Evolutionary conservation across 495 filamentous ascomycete species (phyloP).

Genomic region (Neurospora sp.): DNA sequence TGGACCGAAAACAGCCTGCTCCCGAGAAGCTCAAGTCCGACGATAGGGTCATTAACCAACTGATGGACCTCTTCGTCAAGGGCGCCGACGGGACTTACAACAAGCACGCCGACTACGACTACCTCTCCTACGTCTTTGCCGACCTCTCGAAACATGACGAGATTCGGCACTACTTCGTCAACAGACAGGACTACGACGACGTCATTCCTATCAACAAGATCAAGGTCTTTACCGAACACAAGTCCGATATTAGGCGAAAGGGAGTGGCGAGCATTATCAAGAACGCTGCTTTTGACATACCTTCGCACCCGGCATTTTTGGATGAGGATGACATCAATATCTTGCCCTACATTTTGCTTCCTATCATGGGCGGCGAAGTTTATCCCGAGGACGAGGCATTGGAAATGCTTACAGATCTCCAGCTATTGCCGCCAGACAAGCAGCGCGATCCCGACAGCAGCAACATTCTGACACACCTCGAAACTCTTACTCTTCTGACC

Average conservation of each 20-base stretch:
- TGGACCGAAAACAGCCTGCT: conserved; percentile 50
- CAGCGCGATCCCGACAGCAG: conserved; percentile 61
- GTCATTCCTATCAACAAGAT: conserved; percentile 82
- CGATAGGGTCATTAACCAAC: conserved; percentile 68
- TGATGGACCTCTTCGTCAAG: conserved; percentile 93
- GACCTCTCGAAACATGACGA: conserved; percentile 73
- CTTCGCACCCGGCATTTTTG: conserved; percentile 60
- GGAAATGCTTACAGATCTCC: conserved; percentile 75
- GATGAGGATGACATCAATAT: conserved; percentile 62
- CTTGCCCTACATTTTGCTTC: conserved; percentile 75
- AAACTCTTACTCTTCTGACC: conserved; percentile 74
- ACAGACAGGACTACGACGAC: conserved; percentile 60
- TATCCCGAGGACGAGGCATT: conserved; percentile 67
- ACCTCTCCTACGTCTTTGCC: conserved; percentile 86
- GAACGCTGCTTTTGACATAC: conserved; percentile 65
- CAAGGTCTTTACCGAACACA: conserved; percentile 84
- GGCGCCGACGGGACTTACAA: conserved; percentile 75
- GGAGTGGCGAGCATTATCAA: conserved; percentile 91
- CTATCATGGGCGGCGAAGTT: conserved; percentile 48
- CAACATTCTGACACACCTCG: conserved; percentile 77
- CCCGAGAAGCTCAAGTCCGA: conserved; percentile 57
- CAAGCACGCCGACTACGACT: conserved; percentile 79
- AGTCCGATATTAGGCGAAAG: conserved; percentile 65
- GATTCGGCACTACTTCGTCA: conserved; percentile 67
- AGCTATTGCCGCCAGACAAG: conserved; percentile 82